Evolutionary conservation across 495 filamentous ascomycete genomes (phyloP).

Genomic region (Patellaria atrata): DNA sequence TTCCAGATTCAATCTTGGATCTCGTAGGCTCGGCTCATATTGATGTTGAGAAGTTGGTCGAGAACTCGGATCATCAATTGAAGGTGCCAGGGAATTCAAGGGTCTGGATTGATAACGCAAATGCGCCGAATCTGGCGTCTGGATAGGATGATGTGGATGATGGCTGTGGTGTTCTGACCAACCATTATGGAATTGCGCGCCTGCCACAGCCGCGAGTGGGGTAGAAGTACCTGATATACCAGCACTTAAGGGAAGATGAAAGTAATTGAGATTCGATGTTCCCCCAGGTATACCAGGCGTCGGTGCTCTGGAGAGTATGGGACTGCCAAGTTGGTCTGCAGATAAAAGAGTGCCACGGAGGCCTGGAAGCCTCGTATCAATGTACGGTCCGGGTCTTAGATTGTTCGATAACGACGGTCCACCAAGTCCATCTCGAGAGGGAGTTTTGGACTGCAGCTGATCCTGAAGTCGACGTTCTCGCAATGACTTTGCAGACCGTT

Average conservation of each 20-base stretch:
- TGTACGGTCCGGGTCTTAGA: too few relatives aligned
- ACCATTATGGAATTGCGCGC: conserved; percentile 39
- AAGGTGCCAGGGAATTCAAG: conserved; percentile 23
- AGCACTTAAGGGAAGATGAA: conserved; percentile 66
- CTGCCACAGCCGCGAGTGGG: conserved; percentile 75
- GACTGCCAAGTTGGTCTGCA: conserved; percentile 16
- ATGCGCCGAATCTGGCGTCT: conserved; percentile 9
- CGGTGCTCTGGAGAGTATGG: conserved; percentile 45
- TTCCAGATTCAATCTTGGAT: conserved; percentile 9
- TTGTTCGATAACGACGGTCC: conserved; percentile 4
- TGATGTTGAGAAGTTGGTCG: conserved; percentile 26
- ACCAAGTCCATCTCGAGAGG: too few relatives aligned
- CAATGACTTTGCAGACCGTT: too few relatives aligned
- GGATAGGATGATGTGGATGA: conserved; percentile 10
- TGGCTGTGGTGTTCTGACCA: conserved; percentile 28
- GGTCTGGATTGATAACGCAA: conserved; percentile 19
- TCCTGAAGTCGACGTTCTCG: too few relatives aligned
- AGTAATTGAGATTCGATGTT: conserved; percentile 80
- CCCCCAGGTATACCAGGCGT: conserved; percentile 73
- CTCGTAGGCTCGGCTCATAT: conserved; percentile 5
- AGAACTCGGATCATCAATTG: conserved; percentile 19
- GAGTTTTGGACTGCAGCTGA: too few relatives aligned
- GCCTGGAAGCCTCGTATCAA: conserved; percentile 14
- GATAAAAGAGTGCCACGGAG: conserved; percentile 13
- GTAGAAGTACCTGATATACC: conserved; percentile 75